Evolutionary conservation across 805 yeast species (phyloP).

Genomic region (Millerozyma acaciae): DNA sequence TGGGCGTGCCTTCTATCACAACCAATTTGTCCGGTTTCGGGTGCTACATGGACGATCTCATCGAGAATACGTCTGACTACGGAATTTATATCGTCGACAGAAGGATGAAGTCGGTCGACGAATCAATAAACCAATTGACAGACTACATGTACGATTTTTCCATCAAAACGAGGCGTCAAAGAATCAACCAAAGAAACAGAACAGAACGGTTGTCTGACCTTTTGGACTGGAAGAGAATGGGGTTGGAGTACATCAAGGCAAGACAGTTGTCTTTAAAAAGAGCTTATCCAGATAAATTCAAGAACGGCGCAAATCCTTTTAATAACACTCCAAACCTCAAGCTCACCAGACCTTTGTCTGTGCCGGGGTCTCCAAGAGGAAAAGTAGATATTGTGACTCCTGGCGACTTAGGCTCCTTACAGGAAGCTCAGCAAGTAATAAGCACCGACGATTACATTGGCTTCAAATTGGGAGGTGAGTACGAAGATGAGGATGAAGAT

Average conservation of each 20-base stretch:
- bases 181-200: conserved; percentile 96
- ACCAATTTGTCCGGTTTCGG: conserved; percentile 96
- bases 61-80: conserved; percentile 90
- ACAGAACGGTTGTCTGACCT: conserved; percentile 91
- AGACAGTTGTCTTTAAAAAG: conserved; percentile 86
- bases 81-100: conserved; percentile 97
- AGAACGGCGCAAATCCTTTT: conserved; percentile 47
- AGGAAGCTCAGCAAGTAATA: conserved; percentile 73
- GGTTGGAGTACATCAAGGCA: conserved; percentile 92
- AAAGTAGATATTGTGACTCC: conserved; percentile 85
- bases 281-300: conserved; percentile 86
- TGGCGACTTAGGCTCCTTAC: conserved; percentile 95
- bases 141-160: conserved; percentile 88
- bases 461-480: conserved; percentile 46
- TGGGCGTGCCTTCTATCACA: conserved; percentile 98
- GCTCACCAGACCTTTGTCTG: conserved; percentile 86
- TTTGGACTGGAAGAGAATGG: conserved; percentile 98
- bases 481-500: conserved; percentile 38
- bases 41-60: conserved; percentile 96
- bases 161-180: conserved; percentile 87
- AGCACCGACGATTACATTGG: conserved; percentile 74
- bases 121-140: conserved; percentile 84
- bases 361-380: conserved; percentile 94
- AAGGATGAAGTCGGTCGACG: conserved; percentile 87
- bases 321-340: conserved; percentile 51